These are phyloP conservation scores for Aureobasidium uvarum DNA, from an alignment of 2,329 filamentous ascomycete species.

Conservation along the genomic window DNA sequence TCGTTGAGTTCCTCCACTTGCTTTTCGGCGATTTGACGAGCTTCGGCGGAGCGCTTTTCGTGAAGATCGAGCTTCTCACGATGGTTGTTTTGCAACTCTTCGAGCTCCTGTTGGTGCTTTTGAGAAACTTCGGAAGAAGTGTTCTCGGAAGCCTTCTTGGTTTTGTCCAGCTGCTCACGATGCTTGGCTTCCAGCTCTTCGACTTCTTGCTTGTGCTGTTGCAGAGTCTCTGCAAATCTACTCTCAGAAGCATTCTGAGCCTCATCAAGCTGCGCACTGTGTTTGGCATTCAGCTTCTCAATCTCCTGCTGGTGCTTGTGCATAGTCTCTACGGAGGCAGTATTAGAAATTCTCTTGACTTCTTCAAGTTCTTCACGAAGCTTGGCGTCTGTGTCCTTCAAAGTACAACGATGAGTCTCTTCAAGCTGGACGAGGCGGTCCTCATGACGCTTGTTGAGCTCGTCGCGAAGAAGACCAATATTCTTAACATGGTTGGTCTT, in stretches of 20 bases:
- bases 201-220: conserved; percentile 16
- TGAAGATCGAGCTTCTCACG: neutral
- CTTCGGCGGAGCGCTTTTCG: neutral
- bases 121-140: neutral
- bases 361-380: neutral
- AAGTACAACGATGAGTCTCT: neutral
- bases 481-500: conserved; percentile 12
- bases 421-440: conserved; percentile 1
- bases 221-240: neutral
- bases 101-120: conserved; percentile 5
- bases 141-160: conserved; percentile 1
- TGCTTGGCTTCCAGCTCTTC: neutral
- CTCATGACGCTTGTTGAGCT: conserved; percentile 13
- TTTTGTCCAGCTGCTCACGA: neutral
- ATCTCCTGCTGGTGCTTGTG: neutral
- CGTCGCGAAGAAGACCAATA: neutral
- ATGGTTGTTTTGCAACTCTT: neutral
- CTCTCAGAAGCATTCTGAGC: conserved; percentile 2
- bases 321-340: neutral
- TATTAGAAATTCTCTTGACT: neutral
- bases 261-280: conserved; percentile 13
- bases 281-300: conserved; percentile 12
- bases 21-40: conserved; percentile 15
- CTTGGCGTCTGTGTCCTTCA: conserved; percentile 2
- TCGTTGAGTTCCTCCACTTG: conserved; percentile 16